These are phyloP conservation scores for Paraleonurus japonicus DNA, from an alignment of 257 asterid species.

Conservation along the genomic window DNA sequence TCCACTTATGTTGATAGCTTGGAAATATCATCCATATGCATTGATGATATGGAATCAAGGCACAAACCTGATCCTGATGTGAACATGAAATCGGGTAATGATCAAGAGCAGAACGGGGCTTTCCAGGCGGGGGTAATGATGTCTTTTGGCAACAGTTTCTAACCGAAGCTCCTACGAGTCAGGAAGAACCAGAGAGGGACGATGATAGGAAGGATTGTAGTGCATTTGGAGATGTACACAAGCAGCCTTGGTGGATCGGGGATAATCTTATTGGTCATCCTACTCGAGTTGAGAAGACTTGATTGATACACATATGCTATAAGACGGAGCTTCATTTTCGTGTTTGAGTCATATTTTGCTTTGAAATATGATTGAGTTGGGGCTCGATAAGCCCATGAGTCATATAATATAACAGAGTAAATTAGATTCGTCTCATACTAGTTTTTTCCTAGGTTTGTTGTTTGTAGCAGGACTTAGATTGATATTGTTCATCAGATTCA, in stretches of 20 bases:
- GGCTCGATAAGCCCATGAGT: too few species aligned
- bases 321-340: too few species aligned
- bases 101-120: conserved; percentile 30
- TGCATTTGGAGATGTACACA: conserved; percentile 32
- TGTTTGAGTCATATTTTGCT: too few species aligned
- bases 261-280: conserved; percentile 59
- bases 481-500: not conserved
- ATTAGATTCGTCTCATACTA: too few species aligned
- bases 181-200: conserved; percentile 41
- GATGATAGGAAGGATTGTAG: conserved; percentile 27
- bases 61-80: conserved; percentile 34
- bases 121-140: conserved; percentile 52
- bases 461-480: not conserved
- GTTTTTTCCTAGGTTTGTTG: not conserved
- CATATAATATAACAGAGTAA: too few species aligned
- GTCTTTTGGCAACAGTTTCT: conserved; percentile 88
- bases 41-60: conserved; percentile 34
- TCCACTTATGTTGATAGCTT: conserved; percentile 40
- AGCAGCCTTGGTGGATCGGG: conserved; percentile 58
- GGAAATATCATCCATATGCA: conserved; percentile 42
- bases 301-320: not conserved
- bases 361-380: too few species aligned
- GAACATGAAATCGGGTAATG: conserved; percentile 31
- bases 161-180: conserved; percentile 56
- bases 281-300: conserved; percentile 41